Conservation (phyloP, 306 rosid genomes). For the Gastrolobium villosum region DNA sequence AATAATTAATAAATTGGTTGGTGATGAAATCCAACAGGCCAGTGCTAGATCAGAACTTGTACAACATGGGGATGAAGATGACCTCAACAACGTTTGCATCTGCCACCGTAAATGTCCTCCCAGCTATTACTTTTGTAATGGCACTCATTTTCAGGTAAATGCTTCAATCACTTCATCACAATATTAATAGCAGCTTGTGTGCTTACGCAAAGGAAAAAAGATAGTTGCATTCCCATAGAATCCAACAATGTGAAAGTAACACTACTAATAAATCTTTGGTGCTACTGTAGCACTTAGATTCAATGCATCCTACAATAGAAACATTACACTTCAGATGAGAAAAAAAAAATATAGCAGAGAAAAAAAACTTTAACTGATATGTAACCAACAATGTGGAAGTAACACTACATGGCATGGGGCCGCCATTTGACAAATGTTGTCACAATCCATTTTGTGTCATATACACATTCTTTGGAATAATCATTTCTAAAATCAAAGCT, state of each 20-base stretch:
- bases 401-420: slow-evolving; percentile 40
- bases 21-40: slow-evolving; percentile 71
- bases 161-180: slow-evolving; percentile 39
- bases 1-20: slow-evolving; percentile 20
- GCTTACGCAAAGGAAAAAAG: slow-evolving; percentile 33
- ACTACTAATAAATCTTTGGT: too few relatives aligned
- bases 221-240: slow-evolving; percentile 21
- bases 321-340: too few relatives aligned
- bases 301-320: too few relatives aligned
- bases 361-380: too few relatives aligned
- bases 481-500: slow-evolving; percentile 27
- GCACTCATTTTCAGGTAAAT: slow-evolving; percentile 90
- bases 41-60: slow-evolving; percentile 93
- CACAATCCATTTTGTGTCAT: slow-evolving; percentile 37
- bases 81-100: slow-evolving; percentile 97
- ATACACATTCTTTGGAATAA: slow-evolving; percentile 6
- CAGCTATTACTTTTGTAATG: slow-evolving; percentile 92
- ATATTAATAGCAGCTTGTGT: slow-evolving; percentile 21
- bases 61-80: slow-evolving; percentile 88
- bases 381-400: slow-evolving; percentile 29
- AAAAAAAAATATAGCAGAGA: too few relatives aligned
- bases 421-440: slow-evolving; percentile 8
- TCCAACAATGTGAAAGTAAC: slow-evolving; percentile 37
- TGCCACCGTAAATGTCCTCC: slow-evolving; percentile 80
- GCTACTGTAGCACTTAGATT: too few relatives aligned